Conservation (phyloP, 1,139 yeast genomes). For the Lodderomyces margitis region DNA sequence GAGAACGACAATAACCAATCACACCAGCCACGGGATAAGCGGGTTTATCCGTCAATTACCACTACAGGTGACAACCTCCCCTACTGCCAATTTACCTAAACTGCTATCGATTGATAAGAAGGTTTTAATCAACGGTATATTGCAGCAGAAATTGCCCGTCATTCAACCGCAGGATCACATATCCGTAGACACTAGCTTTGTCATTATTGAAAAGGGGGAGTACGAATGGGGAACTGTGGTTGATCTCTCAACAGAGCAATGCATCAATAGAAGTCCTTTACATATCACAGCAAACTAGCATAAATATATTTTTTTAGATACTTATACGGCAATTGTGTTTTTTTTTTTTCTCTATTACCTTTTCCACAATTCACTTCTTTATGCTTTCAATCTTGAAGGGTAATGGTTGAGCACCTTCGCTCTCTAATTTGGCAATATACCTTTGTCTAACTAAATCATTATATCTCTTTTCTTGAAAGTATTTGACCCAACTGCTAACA, state of each 20-base stretch:
- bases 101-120: constrained; percentile 46
- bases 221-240: constrained; percentile 77
- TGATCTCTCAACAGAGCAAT: constrained; percentile 41
- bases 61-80: constrained; percentile 8
- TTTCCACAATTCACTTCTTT: constrained; percentile 6
- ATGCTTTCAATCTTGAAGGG: constrained; percentile 40
- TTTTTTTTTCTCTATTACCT: background rate
- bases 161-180: constrained; percentile 43
- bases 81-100: constrained; percentile 14
- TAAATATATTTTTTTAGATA: constrained; percentile 4
- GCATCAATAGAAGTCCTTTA: constrained; percentile 34
- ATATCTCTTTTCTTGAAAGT: constrained; percentile 48
- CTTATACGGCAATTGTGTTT: background rate
- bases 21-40: constrained; percentile 34
- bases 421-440: constrained; percentile 42
- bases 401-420: constrained; percentile 49
- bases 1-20: constrained; percentile 45
- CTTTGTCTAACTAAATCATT: constrained; percentile 42
- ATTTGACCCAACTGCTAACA: constrained; percentile 46
- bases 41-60: constrained; percentile 74
- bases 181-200: constrained; percentile 50
- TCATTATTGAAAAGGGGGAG: constrained; percentile 66
- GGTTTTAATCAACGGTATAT: constrained; percentile 60
- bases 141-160: constrained; percentile 48
- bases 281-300: constrained; percentile 27